These are phyloP conservation scores for Paracamarosporium sp. DNA, from an alignment of 2,329 filamentous ascomycete species.

Conservation along the genomic window DNA sequence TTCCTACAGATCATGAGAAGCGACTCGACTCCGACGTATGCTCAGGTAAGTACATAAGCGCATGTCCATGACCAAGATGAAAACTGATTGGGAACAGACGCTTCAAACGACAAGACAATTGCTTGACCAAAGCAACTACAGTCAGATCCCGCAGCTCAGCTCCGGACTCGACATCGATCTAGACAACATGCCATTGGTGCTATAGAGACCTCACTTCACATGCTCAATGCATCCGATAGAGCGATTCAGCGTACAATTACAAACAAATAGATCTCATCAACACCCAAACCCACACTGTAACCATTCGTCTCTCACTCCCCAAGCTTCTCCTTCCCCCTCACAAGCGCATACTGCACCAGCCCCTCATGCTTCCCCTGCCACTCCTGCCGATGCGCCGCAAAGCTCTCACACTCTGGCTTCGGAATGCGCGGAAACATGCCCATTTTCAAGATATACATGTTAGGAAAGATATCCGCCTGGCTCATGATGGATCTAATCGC, in stretches of 20 bases:
- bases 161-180: slow-evolving; percentile 52
- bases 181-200: slow-evolving; percentile 38
- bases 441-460: slow-evolving; percentile 58
- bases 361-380: slow-evolving; percentile 52
- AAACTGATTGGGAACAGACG: slow-evolving; percentile 25
- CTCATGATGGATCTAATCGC: slow-evolving; percentile 55
- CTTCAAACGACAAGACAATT: slow-evolving; percentile 49
- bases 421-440: slow-evolving; percentile 59
- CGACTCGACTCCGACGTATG: slow-evolving; percentile 46
- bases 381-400: slow-evolving; percentile 51
- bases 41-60: slow-evolving; percentile 38
- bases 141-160: slow-evolving; percentile 54
- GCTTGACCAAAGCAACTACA: slow-evolving; percentile 49
- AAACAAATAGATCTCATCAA: neutral
- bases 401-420: slow-evolving; percentile 54
- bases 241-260: neutral
- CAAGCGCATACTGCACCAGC: slow-evolving; percentile 48
- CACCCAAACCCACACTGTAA: neutral
- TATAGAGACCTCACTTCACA: too few species aligned
- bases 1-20: slow-evolving; percentile 54
- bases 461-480: slow-evolving; percentile 47
- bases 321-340: slow-evolving; percentile 47
- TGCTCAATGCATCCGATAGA: too few species aligned
- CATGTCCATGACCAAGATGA: neutral
- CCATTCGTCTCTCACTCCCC: slow-evolving; percentile 22